Conservation (phyloP, 495 filamentous ascomycete genomes). For the Oidiodendron maius region DNA sequence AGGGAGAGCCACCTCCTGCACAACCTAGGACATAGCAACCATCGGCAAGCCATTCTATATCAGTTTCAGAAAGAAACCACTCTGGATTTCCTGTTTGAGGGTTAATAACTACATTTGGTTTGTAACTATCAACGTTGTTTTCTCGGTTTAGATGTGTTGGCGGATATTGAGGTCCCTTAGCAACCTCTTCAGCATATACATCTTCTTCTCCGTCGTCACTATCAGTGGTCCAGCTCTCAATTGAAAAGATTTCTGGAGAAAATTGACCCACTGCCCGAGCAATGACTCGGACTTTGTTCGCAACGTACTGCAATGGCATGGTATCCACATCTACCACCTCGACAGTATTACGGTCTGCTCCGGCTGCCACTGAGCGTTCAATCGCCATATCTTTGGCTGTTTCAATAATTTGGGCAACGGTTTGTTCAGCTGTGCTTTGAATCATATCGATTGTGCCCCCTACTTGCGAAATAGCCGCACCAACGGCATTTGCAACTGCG, state of each 20-base stretch:
- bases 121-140: constrained; percentile 15
- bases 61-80: constrained; percentile 18
- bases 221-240: background rate
- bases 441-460: constrained; percentile 42
- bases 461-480: constrained; percentile 48
- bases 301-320: constrained; percentile 32
- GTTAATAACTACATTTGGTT: constrained; percentile 14
- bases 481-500: constrained; percentile 51
- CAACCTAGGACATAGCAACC: constrained; percentile 46
- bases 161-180: background rate
- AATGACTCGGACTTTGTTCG: constrained; percentile 19
- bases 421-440: constrained; percentile 29
- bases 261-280: constrained; percentile 21
- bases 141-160: background rate
- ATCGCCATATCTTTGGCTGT: constrained; percentile 33
- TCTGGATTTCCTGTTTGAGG: constrained; percentile 6
- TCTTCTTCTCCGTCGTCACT: constrained; percentile 19
- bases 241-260: constrained; percentile 1
- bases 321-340: constrained; percentile 39
- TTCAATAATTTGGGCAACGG: constrained; percentile 28
- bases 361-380: constrained; percentile 35
- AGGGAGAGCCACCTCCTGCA: constrained; percentile 35
- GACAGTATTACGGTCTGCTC: constrained; percentile 32
- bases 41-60: constrained; percentile 31
- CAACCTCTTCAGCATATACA: constrained; percentile 4